Evolutionary conservation across 2,329 filamentous ascomycete genomes (phyloP).

Genomic region (Alternaria gaisen): DNA sequence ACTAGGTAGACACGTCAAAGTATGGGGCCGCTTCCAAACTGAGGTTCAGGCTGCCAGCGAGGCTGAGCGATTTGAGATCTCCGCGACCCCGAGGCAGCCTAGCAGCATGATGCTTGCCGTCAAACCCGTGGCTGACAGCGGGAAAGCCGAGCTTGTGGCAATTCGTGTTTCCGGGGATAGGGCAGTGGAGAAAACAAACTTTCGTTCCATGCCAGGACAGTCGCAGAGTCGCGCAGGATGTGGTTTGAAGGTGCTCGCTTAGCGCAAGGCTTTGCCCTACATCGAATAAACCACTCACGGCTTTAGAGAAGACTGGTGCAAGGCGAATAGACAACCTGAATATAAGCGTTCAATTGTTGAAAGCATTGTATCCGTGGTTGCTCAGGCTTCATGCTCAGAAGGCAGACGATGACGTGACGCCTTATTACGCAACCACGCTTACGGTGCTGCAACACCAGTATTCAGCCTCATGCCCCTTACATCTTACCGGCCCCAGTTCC

Average conservation of each 20-base stretch:
- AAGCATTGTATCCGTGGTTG: background rate
- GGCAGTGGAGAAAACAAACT: background rate
- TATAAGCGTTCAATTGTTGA: background rate
- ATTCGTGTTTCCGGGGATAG: background rate
- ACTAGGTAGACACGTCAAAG: background rate
- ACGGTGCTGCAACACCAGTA: background rate
- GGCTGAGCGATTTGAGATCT: background rate
- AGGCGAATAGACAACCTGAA: background rate
- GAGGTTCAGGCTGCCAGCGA: background rate
- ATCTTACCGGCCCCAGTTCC: background rate
- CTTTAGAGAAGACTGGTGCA: background rate
- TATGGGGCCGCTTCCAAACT: background rate
- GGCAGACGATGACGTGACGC: background rate
- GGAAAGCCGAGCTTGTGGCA: background rate
- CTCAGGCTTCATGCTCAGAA: background rate
- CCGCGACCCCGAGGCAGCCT: background rate
- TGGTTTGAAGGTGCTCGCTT: background rate
- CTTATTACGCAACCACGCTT: background rate
- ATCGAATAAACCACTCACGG: background rate
- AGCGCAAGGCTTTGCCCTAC: background rate
- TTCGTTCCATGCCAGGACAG: background rate
- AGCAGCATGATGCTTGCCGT: background rate
- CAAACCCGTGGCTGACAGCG: background rate
- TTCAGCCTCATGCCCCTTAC: background rate
- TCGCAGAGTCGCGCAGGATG: background rate